Conservation (phyloP, 805 yeast genomes). For the Wickerhamiella musiphila region DNA sequence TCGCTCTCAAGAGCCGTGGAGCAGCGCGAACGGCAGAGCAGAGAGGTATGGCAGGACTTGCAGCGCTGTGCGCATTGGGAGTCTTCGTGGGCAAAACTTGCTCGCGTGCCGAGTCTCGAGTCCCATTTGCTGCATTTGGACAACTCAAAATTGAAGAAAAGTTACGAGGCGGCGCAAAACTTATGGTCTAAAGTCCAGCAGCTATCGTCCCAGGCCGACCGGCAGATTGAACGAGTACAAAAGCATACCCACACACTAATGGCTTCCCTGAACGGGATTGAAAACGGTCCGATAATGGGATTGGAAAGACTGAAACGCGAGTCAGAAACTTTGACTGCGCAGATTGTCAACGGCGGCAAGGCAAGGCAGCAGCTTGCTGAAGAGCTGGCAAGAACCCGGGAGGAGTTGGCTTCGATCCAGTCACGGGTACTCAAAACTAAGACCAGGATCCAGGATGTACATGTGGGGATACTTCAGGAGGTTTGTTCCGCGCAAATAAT, state of each 20-base stretch:
- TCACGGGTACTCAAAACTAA: neutral
- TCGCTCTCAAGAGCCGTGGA: slow-evolving; percentile 1
- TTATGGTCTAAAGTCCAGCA: slow-evolving; percentile 4
- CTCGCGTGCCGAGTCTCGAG: slow-evolving; percentile 6
- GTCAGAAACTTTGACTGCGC: slow-evolving; percentile 11
- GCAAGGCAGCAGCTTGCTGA: slow-evolving; percentile 17
- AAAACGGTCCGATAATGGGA: neutral
- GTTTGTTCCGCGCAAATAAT: slow-evolving; percentile 18
- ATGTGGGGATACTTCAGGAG: no score
- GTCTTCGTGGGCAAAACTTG: slow-evolving; percentile 7
- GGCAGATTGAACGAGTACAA: neutral
- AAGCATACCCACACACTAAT: neutral
- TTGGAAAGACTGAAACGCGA: slow-evolving; percentile 7
- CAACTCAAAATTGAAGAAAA: slow-evolving; percentile 1
- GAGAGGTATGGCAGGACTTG: slow-evolving; percentile 9
- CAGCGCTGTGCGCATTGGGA: slow-evolving; percentile 10
- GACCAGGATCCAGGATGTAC: slow-evolving; percentile 2
- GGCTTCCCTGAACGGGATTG: neutral
- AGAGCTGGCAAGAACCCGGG: slow-evolving; percentile 10
- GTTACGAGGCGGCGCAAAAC: slow-evolving; percentile 1
- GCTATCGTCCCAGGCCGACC: slow-evolving; percentile 4
- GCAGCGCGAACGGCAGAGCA: slow-evolving; percentile 1
- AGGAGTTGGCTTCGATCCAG: slow-evolving; percentile 11
- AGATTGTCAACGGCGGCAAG: slow-evolving; percentile 8
- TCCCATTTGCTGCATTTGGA: slow-evolving; percentile 11